Evolutionary conservation across 768 basidiomycete genomes (phyloP), one percentile per base, ranked within the genome.

Genomic region (Suillus placidus): DNA sequence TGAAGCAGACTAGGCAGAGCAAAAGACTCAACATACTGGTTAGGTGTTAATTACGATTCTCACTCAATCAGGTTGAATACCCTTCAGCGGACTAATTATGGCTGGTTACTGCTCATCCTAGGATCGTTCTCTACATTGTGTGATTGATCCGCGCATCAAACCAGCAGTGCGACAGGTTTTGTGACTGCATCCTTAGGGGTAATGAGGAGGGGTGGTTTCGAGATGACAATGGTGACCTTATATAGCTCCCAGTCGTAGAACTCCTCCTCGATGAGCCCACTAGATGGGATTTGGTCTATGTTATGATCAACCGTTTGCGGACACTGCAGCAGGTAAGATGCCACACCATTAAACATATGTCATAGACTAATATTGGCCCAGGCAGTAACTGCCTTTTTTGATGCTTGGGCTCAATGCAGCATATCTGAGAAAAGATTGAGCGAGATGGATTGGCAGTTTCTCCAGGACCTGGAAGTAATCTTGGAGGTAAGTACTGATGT

Each of bases 231-330:
- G 58, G 55, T 1, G 32, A 56, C 1, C 2, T 12, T 13, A n/a
- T 32, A n/a, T 38, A 13, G 4, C 61, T 66, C 12, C 61, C 61
- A 4, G 55, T 47, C 0, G 37, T 43, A n/a, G 14, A 66, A 34
- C 58, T 66, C 2, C 61, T 68, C 2, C 71, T 74, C 2, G 75
- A 84, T 64, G 77, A 83, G 2, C 38, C 64, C 3, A 82, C 79
- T 0, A 66, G 74, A 0, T 82, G 79, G 81, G 79, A 81, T 60
- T 80, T 74, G 3, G 79, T 76, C 0, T 79, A 69, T 51, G 73
- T 80, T 61, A 80, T 82, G 79, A 65, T 82, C n/a, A n/a, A n/a
- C n/a, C n/a, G n/a, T n/a, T n/a, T n/a, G n/a, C n/a, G n/a, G n/a
- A n/a, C n/a, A n/a, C n/a, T n/a, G n/a, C n/a, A n/a, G n/a, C n/a